Conservation (phyloP, 2,329 filamentous ascomycete genomes). For the Phaeosphaeria sp. region DNA sequence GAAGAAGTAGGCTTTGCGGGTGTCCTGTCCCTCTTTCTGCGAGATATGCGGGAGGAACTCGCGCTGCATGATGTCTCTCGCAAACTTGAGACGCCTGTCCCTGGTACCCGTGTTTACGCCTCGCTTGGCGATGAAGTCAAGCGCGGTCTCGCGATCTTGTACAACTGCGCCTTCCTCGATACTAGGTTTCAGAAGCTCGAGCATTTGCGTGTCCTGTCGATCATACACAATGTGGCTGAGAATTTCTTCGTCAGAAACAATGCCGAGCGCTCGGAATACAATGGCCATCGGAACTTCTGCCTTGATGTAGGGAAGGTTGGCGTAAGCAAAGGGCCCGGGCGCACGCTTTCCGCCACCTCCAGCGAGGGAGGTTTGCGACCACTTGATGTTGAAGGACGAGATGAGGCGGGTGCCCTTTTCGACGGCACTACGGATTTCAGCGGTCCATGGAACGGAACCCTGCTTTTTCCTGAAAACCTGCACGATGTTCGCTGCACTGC, state of each 20-base stretch:
- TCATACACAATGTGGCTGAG: conserved; percentile 98
- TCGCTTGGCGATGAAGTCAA: conserved; percentile 95
- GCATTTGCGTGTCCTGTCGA: conserved; percentile 92
- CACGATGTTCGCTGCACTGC: conserved; percentile 97
- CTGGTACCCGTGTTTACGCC: conserved; percentile 77
- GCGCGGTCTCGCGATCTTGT: conserved; percentile 90
- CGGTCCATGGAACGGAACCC: conserved; percentile 90
- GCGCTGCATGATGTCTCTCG: conserved; percentile 94
- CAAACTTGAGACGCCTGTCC: conserved; percentile 90
- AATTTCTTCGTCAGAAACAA: conserved; percentile 97
- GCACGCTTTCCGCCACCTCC: conserved; percentile 72
- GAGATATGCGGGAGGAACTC: conserved; percentile 97
- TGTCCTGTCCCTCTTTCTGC: conserved; percentile 92
- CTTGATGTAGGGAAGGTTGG: conserved; percentile 92
- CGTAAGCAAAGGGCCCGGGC: conserved; percentile 87
- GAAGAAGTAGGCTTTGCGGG: conserved; percentile 95
- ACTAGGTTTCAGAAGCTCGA: conserved; percentile 96
- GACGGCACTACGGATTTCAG: conserved; percentile 93
- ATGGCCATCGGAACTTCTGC: conserved; percentile 91
- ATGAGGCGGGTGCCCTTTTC: conserved; percentile 96
- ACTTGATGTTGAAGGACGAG: conserved; percentile 88
- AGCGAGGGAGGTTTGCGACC: conserved; percentile 83
- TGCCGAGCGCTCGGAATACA: conserved; percentile 92
- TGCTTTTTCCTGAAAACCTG: conserved; percentile 99
- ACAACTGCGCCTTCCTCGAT: conserved; percentile 97